Conservation (phyloP, 1,139 yeast genomes). For the Arxiozyma slooffiae region DNA sequence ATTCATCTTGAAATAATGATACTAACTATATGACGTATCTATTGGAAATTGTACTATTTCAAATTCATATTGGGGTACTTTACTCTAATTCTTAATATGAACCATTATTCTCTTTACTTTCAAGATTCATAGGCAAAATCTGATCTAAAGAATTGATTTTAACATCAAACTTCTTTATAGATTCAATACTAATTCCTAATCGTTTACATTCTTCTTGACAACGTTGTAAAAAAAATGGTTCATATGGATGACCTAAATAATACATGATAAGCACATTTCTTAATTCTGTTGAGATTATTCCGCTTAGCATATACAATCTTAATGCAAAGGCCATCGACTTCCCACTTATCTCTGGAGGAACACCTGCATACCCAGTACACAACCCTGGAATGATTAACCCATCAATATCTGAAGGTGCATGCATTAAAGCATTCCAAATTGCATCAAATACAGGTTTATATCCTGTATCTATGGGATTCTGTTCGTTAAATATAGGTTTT, state of each 20-base stretch:
- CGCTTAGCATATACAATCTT: conserved; percentile 15
- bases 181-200: conserved; percentile 14
- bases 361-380: conserved; percentile 43
- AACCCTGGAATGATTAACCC: conserved; percentile 40
- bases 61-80: neutral
- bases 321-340: conserved; percentile 28
- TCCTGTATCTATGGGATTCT: conserved; percentile 15
- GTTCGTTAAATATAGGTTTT: conserved; percentile 15
- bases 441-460: conserved; percentile 36
- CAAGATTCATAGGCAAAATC: conserved; percentile 5
- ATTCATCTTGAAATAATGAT: no score
- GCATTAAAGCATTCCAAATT: conserved; percentile 36
- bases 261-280: conserved; percentile 23
- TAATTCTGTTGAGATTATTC: conserved; percentile 17
- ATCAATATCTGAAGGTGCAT: conserved; percentile 20
- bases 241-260: conserved; percentile 19
- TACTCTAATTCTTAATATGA: neutral
- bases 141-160: conserved; percentile 12
- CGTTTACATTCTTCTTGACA: conserved; percentile 17
- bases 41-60: no score
- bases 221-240: conserved; percentile 15
- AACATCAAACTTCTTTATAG: conserved; percentile 15
- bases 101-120: neutral
- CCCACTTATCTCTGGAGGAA: conserved; percentile 32
- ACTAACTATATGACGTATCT: no score